phyloP scores from a whole-genome alignment of 2,329 filamentous ascomycete species.

The Cadophora sp. region DNA sequence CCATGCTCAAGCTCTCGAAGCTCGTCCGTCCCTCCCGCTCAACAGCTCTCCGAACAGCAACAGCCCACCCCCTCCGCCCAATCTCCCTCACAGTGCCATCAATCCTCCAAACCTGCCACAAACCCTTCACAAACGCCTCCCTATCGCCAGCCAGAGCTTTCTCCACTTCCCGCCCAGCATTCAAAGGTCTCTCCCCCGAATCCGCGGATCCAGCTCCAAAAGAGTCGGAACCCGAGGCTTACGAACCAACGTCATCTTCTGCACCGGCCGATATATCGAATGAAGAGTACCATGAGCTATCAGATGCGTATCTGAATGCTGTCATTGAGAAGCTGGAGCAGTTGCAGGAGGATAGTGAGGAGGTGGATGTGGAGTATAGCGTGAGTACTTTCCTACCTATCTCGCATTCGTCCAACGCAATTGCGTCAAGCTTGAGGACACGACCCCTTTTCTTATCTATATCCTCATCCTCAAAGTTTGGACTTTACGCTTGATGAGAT shows the following conservation, averaged over 20 bases:
- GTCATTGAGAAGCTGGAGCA: slow-evolving; percentile 70
- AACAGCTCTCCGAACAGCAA: slow-evolving; percentile 6
- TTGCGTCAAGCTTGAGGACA: background rate
- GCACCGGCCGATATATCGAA: slow-evolving; percentile 71
- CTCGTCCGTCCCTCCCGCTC: slow-evolving; percentile 14
- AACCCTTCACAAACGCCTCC: slow-evolving; percentile 35
- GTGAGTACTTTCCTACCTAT: slow-evolving; percentile 58
- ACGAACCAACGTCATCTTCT: slow-evolving; percentile 23
- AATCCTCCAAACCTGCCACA: background rate
- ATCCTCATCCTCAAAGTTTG: background rate
- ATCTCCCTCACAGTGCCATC: background rate
- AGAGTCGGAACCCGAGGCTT: slow-evolving; percentile 43
- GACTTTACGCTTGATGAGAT: background rate
- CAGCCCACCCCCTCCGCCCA: slow-evolving; percentile 11
- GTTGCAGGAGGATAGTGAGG: slow-evolving; percentile 73
- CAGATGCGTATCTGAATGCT: slow-evolving; percentile 75
- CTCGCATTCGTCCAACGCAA: background rate
- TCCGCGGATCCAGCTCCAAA: slow-evolving; percentile 59
- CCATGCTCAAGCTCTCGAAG: slow-evolving; percentile 19
- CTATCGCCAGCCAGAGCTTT: slow-evolving; percentile 37
- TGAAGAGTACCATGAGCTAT: slow-evolving; percentile 76
- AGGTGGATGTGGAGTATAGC: slow-evolving; percentile 87
- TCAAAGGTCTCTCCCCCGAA: slow-evolving; percentile 65
- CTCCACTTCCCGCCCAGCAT: slow-evolving; percentile 42
- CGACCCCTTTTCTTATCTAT: too few species aligned